Base-by-base conservation (phyloP, 805 yeast species). In the Starmerella apicola region DNA sequence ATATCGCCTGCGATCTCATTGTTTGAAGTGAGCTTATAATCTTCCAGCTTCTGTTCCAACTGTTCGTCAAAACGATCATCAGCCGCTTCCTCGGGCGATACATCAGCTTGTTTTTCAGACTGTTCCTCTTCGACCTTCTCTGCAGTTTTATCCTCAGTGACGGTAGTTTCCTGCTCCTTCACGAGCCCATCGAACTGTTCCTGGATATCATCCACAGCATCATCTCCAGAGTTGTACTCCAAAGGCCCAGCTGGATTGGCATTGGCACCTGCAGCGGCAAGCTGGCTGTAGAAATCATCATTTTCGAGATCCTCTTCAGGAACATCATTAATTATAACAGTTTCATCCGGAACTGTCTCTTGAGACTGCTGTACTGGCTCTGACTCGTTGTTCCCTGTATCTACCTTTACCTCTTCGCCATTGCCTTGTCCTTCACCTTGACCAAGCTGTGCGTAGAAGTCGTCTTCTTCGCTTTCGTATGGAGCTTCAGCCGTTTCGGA, bases 321-420 rank as follows among this genome's bases (percentile, higher is more conserved):
- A 26, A 13, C 27, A 9, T 24, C 27, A 9, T 24, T 24, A 17
- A 27, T 27, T 7, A 27, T 27, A 6, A 27, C 30, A 12, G 30
- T 27, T 6, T n/a, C 10, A 15, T 27, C 30, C 12, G 26, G 10
- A 23, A 23, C 26, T 23, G 7, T 12, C 10, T 23, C 26, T 23
- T 23, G n/a, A n/a, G 43, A 9, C 18, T 29, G 27, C 8, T 34
- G 26, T 36, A 12, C 22, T 18, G 22, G n/a, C 43, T 36, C 24
- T 13, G 43, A 17, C 25, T 16, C 41, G 16, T 10, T 13, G 15
- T n/a, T n/a, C n/a, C n/a, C n/a, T n/a, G n/a, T n/a, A n/a, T n/a
- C n/a, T n/a, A n/a, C n/a, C n/a, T n/a, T n/a, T n/a, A n/a, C n/a
- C n/a, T n/a, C n/a, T n/a, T n/a, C n/a, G n/a, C n/a, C n/a, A n/a